phyloP scores from a whole-genome alignment of 768 basidiomycete species.

The Leccinum obscurum region DNA sequence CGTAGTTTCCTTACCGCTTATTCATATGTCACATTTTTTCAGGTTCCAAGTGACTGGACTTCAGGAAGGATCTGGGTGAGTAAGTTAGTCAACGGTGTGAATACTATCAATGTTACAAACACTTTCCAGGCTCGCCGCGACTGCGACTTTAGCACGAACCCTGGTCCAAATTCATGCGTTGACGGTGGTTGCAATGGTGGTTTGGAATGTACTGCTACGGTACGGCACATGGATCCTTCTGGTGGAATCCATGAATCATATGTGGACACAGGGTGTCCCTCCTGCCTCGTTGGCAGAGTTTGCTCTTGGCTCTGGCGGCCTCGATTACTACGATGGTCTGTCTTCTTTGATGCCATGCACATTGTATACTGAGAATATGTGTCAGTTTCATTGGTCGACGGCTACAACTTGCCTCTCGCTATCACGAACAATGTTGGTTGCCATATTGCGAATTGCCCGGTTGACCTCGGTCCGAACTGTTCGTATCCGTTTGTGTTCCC shows the following conservation, averaged over 20 bases:
- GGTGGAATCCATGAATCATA: neutral
- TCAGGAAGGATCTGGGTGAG: conserved; percentile 67
- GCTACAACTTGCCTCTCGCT: conserved; percentile 60
- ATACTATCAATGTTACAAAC: neutral
- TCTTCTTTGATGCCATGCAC: neutral
- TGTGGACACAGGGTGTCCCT: conserved; percentile 50
- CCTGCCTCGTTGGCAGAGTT: conserved; percentile 71
- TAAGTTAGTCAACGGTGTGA: conserved; percentile 9
- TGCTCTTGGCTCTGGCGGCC: conserved; percentile 48
- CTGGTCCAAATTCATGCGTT: conserved; percentile 56
- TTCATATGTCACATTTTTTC: neutral
- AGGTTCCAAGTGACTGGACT: conserved; percentile 65
- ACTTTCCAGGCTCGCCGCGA: conserved; percentile 47
- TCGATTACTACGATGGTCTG: conserved; percentile 63
- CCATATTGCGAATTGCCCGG: conserved; percentile 53
- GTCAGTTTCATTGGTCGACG: conserved; percentile 64
- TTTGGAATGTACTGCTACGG: conserved; percentile 59
- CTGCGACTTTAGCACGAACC: conserved; percentile 58
- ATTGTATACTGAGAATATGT: neutral
- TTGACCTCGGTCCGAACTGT: conserved; percentile 64
- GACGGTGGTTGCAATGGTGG: conserved; percentile 73
- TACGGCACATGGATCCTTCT: conserved; percentile 13
- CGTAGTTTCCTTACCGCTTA: neutral
- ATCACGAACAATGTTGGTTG: conserved; percentile 60
- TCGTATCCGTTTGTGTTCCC: conserved; percentile 1